Percentiles rank a stretch among this genome's conserved stretches.
Conservation (phyloP, 257 asterid genomes). For the Salvia splendens region DNA sequence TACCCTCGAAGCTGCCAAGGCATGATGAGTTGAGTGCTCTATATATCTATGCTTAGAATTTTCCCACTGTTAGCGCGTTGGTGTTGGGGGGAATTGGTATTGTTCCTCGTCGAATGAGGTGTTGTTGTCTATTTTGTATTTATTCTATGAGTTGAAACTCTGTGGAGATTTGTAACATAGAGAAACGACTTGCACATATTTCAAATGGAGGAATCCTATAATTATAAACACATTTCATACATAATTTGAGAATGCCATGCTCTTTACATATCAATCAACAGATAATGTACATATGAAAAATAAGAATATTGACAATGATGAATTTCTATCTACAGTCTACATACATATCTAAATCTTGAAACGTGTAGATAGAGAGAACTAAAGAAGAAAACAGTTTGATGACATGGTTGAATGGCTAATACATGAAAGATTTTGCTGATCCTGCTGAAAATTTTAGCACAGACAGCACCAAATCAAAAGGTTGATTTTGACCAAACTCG, state of each 20-base stretch:
- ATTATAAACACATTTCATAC: constrained; percentile 21
- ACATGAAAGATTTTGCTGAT: background rate
- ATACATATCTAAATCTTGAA: background rate
- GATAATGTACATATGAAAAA: background rate
- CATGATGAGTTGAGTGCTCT: constrained; percentile 33
- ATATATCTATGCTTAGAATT: background rate
- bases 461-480: constrained; percentile 13
- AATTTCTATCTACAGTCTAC: background rate
- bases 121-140: constrained; percentile 37
- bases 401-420: background rate
- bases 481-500: background rate
- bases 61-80: constrained; percentile 23
- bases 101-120: constrained; percentile 30
- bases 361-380: background rate
- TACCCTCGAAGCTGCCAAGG: constrained; percentile 65
- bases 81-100: constrained; percentile 31
- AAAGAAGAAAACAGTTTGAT: constrained; percentile 9
- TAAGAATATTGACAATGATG: background rate
- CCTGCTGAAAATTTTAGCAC: constrained; percentile 1
- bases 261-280: too few relatives aligned
- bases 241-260: background rate
- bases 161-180: constrained; percentile 64
- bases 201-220: constrained; percentile 35
- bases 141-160: constrained; percentile 43
- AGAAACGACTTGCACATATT: constrained; percentile 46